Percentiles rank a stretch among this genome's conserved stretches.
phyloP scores from a whole-genome alignment of 495 filamentous ascomycete species.

The Penicillium bovifimosum region DNA sequence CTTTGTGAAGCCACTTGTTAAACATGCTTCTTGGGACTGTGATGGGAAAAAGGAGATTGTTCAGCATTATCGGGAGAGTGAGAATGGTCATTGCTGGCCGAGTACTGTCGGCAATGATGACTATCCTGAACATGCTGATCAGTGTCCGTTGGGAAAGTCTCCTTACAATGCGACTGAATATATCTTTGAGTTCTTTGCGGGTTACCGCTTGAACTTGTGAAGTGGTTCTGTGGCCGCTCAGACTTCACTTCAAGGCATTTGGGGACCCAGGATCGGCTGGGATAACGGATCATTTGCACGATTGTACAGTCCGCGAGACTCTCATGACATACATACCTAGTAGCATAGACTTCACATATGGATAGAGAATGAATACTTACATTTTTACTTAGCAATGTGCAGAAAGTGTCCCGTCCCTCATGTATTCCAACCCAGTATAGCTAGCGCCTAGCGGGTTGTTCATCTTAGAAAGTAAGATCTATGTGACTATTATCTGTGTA shows the following conservation, averaged over 20 bases:
- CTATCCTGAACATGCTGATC: not conserved
- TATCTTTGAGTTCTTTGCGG: constrained; percentile 22
- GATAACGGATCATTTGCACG: not conserved
- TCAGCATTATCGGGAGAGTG: constrained; percentile 44
- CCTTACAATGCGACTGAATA: constrained; percentile 22
- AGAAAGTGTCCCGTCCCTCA: no score
- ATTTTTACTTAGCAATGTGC: no score
- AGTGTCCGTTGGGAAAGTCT: constrained; percentile 17
- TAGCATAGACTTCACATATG: no score
- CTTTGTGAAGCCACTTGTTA: constrained; percentile 14
- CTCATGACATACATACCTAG: no score
- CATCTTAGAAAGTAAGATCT: no score
- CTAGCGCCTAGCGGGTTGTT: no score
- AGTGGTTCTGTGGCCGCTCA: not conserved
- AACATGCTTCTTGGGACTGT: constrained; percentile 34
- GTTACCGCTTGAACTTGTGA: not conserved
- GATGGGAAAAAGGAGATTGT: constrained; percentile 29
- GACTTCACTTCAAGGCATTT: not conserved
- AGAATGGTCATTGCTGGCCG: constrained; percentile 44
- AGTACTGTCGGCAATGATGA: constrained; percentile 36
- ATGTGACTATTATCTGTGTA: not conserved
- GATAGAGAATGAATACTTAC: no score
- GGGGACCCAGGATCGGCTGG: not conserved
- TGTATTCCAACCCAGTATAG: no score
- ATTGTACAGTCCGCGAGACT: no score